Base-by-base conservation (phyloP, 495 filamentous ascomycete species). In the Rhypophila decipiens region DNA sequence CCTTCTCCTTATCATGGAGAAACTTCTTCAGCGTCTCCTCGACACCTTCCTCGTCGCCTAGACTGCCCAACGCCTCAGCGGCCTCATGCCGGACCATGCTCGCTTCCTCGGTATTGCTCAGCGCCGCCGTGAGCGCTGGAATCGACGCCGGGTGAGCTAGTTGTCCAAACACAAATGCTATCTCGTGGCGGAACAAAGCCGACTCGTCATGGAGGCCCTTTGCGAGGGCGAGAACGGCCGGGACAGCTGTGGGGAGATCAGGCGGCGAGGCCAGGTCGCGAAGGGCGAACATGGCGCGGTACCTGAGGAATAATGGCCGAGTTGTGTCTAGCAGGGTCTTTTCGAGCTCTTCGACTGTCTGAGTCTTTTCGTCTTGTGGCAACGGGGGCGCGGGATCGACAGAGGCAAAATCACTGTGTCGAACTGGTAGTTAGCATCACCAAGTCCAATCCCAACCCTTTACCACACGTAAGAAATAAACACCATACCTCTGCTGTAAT, bases 31-130 rank as follows among this genome's bases (percentile, higher is more conserved):
- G 60, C 3, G 80, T 84, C 43, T 86, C 83, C 58, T 95, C 90
- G 21, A 97, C 94, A 10, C 90, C 91, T 43, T 94, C 87, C 58
- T 94, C 88, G 20, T 93, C 89, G 15, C 91, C 93, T 19, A 99
- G 74, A 56, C 90, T 95, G 5, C 93, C 93, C n/a, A 99, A 81
- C 19, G 93, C 93, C 67, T 99, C 93, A 4, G 94, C 93, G 38
- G 93, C 93, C 64, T 99, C 93, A 63, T 99, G 93, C 47, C 93
- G 81, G 50, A 99, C 93, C 93, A 99, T 99, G 54, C 90, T 86
- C 21, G 74, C 80, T 66, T 99, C 93, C 27, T 84, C 70, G 37
- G 79, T 70, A 61, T 97, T 75, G 56, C 87, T 84, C 39, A 97
- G 73, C 1, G 84, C 81, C 34, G 78, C 79, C 21, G 86, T 83